phyloP scores from a whole-genome alignment of 176 grass and related monocot species.

The Triticum timopheevii region DNA sequence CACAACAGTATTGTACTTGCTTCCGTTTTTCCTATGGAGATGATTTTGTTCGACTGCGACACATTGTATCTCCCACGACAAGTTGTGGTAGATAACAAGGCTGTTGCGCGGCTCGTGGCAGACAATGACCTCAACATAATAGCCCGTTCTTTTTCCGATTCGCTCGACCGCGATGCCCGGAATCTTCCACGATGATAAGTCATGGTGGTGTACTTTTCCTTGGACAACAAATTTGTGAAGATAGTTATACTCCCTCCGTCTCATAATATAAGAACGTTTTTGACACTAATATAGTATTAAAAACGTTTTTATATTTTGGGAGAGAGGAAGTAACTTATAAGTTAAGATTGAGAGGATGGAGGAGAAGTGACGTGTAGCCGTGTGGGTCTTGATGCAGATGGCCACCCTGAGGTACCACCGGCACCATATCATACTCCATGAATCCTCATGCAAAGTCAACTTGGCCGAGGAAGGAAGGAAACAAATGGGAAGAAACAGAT shows the following conservation, averaged over 20 bases:
- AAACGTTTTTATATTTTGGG: too few species aligned
- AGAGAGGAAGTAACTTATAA: too few species aligned
- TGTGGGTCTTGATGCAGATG: not conserved
- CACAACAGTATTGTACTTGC: not conserved
- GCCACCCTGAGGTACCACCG: not conserved
- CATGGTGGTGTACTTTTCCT: not conserved
- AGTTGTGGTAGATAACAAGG: not conserved
- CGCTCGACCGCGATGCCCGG: not conserved
- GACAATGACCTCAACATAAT: too few species aligned
- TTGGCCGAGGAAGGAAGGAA: slow-evolving; percentile 1
- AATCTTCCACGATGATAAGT: not conserved
- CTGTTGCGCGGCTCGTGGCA: too few species aligned
- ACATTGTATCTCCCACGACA: not conserved
- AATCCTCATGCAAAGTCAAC: slow-evolving; percentile 31
- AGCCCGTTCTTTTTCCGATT: not conserved
- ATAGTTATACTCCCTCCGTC: too few species aligned
- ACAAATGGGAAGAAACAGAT: not conserved
- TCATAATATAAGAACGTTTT: too few species aligned
- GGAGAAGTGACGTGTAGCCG: not conserved
- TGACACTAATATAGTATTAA: too few species aligned
- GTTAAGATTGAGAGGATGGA: too few species aligned
- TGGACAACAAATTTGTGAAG: not conserved
- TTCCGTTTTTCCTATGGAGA: not conserved
- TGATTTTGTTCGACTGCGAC: not conserved
- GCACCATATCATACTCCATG: not conserved